These are phyloP conservation scores for Phylloporus rhodoxanthus DNA, from an alignment of 768 basidiomycete genomes.

Conservation along the genomic window DNA sequence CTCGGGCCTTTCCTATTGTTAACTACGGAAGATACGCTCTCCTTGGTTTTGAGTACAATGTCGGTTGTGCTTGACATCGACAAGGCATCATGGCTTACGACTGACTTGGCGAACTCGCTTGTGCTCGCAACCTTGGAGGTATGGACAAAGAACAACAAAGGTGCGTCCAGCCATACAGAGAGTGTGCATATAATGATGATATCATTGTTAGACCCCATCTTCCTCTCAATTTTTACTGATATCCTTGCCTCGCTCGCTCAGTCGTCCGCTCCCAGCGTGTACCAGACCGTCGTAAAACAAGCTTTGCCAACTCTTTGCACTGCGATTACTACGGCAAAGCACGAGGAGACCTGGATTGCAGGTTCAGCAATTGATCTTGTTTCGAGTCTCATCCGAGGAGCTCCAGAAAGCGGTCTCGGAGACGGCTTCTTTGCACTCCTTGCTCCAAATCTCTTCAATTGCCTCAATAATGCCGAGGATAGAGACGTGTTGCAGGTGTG, in stretches of 20 bases:
- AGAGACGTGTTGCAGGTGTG: conserved; percentile 75
- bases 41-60: conserved; percentile 81
- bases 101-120: conserved; percentile 59
- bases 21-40: conserved; percentile 83
- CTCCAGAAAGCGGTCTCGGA: conserved; percentile 59
- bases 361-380: conserved; percentile 80
- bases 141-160: conserved; percentile 85
- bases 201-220: conserved; percentile 68
- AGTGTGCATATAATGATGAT: neutral
- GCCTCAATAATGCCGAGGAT: conserved; percentile 69
- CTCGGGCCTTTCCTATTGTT: conserved; percentile 77
- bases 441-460: conserved; percentile 69
- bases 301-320: conserved; percentile 69
- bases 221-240: conserved; percentile 79
- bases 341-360: conserved; percentile 67
- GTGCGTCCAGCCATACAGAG: conserved; percentile 32
- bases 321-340: conserved; percentile 52
- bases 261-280: conserved; percentile 53
- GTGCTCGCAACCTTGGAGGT: conserved; percentile 66
- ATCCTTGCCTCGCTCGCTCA: conserved; percentile 66
- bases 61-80: conserved; percentile 73
- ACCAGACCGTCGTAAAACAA: conserved; percentile 65
- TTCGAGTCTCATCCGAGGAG: conserved; percentile 64
- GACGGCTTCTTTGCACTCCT: conserved; percentile 73
- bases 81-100: conserved; percentile 65